A percentile compares a stretch with the other conserved stretches of the same genome.
These are phyloP conservation scores for Microstroma glucosiphilum DNA, from an alignment of 1,284 basidiomycete species.

Conservation along the genomic window DNA sequence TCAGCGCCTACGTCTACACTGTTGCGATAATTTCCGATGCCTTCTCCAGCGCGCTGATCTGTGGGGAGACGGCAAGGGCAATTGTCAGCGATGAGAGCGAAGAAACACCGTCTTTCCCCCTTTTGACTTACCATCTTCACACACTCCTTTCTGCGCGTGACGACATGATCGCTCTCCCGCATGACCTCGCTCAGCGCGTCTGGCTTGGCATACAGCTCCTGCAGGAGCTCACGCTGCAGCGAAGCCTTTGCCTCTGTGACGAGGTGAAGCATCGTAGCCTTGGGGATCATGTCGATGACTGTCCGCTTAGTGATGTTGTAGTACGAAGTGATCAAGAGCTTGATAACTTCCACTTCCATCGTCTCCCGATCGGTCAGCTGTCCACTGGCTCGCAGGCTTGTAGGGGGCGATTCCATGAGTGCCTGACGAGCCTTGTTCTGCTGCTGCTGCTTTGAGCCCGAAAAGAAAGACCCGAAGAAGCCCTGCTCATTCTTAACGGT, in stretches of 20 bases:
- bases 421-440: slow-evolving; percentile 60
- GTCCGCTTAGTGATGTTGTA: slow-evolving; percentile 74
- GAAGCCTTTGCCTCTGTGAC: slow-evolving; percentile 89
- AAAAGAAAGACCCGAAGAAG: slow-evolving; percentile 95
- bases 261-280: slow-evolving; percentile 84
- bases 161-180: slow-evolving; percentile 49
- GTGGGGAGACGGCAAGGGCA: not conserved
- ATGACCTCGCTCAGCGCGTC: slow-evolving; percentile 48
- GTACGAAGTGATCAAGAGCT: slow-evolving; percentile 54
- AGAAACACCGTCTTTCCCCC: not conserved
- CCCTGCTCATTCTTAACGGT: slow-evolving; percentile 71
- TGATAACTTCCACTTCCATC: slow-evolving; percentile 99
- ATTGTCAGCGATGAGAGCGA: too few relatives aligned
- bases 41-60: slow-evolving; percentile 42
- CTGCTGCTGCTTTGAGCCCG: slow-evolving; percentile 56
- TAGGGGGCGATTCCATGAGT: slow-evolving; percentile 78
- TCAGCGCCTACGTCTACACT: slow-evolving; percentile 22
- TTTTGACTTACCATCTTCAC: slow-evolving; percentile 45
- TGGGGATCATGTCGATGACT: slow-evolving; percentile 98
- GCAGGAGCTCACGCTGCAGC: slow-evolving; percentile 75
- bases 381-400: slow-evolving; percentile 82
- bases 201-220: slow-evolving; percentile 44
- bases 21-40: slow-evolving; percentile 48
- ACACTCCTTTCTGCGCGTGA: slow-evolving; percentile 46
- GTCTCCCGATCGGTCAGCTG: slow-evolving; percentile 88